phyloP scores from a whole-genome alignment of 148 eudicot genomes.

The Camellia japonica region DNA sequence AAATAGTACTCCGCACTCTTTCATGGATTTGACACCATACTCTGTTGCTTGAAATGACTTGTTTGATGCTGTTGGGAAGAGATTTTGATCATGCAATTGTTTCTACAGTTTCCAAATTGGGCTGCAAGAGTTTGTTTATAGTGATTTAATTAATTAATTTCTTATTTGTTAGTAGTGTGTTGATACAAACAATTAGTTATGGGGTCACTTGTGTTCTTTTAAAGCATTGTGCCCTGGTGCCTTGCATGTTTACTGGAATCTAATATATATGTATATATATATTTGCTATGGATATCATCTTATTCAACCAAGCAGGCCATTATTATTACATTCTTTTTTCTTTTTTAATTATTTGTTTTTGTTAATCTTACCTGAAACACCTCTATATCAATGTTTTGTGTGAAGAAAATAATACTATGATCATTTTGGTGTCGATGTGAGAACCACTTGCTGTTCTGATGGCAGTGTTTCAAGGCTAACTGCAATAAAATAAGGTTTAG shows the following conservation, averaged over 20 bases:
- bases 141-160: not conserved
- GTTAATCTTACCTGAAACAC: no score
- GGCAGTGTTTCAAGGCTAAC: not conserved
- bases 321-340: not conserved
- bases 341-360: no score
- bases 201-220: not conserved
- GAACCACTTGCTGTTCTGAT: not conserved
- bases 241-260: conserved; percentile 3
- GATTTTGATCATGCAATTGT: conserved; percentile 7
- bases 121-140: conserved; percentile 3
- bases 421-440: no score
- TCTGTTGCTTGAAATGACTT: not conserved
- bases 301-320: not conserved
- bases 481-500: not conserved
- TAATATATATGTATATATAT: not conserved
- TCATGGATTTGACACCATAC: not conserved
- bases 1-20: not conserved
- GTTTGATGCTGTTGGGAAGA: not conserved
- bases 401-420: no score
- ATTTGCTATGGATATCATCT: not conserved
- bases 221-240: not conserved
- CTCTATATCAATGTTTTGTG: not conserved
- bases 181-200: not conserved
- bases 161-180: not conserved
- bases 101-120: not conserved